Conservation (phyloP, 2,329 filamentous ascomycete genomes). For the Orbilia oligospora region DNA sequence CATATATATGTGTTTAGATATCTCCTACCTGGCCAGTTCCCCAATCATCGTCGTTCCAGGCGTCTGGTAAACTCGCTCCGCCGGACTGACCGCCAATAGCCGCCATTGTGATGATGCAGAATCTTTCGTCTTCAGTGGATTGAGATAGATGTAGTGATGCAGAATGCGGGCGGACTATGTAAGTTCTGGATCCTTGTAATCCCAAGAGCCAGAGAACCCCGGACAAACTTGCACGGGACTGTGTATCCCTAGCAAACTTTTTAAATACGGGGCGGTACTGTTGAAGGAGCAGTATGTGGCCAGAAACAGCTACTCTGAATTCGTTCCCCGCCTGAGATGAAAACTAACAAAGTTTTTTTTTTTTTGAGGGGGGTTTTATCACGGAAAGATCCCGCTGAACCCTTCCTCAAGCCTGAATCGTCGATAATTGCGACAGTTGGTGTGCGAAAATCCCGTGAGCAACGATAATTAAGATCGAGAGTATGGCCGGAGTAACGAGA, state of each 20-base stretch:
- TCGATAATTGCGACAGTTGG: background rate
- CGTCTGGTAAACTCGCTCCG: conserved; percentile 20
- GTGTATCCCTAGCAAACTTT: background rate
- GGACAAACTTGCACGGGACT: conserved; percentile 2
- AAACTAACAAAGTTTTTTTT: conserved; percentile 7
- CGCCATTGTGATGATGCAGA: conserved; percentile 32
- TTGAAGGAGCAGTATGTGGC: conserved; percentile 18
- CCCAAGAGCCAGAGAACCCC: conserved; percentile 11
- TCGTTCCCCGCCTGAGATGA: background rate
- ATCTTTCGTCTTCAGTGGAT: background rate
- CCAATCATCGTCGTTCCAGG: conserved; percentile 58
- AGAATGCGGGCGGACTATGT: background rate
- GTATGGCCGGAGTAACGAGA: background rate
- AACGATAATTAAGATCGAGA: background rate
- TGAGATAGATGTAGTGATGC: background rate
- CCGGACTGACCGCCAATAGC: conserved; percentile 27
- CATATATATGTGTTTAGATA: background rate
- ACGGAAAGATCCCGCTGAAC: conserved; percentile 10
- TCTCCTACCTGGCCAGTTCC: conserved; percentile 29
- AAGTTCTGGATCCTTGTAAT: conserved; percentile 20
- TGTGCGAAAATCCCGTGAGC: background rate
- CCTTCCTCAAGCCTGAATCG: background rate
- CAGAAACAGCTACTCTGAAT: conserved; percentile 1
- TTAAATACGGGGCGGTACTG: conserved; percentile 9
- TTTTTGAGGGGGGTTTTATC: too few relatives aligned